A percentile compares a stretch with the other conserved stretches of the same genome.
Conservation (phyloP, 2,329 filamentous ascomycete genomes). For the Alternaria incomplexa region DNA sequence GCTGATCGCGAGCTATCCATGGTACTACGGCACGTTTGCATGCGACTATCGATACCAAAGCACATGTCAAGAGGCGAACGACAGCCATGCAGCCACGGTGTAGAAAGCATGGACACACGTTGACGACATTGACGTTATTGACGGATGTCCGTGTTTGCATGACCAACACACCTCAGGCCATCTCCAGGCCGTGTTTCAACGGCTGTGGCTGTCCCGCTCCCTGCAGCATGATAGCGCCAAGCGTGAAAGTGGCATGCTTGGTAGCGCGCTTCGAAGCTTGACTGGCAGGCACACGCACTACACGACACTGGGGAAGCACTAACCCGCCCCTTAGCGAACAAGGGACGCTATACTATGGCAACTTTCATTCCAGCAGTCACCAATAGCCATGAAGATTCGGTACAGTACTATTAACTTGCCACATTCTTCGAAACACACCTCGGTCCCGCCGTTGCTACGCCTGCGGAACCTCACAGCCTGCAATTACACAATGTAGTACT, state of each 20-base stretch:
- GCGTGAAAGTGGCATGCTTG: conserved; percentile 34
- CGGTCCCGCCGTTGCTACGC: background rate
- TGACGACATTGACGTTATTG: background rate
- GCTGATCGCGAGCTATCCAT: background rate
- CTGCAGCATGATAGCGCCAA: conserved; percentile 32
- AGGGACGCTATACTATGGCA: background rate
- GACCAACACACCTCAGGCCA: background rate
- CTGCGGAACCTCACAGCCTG: conserved; percentile 7
- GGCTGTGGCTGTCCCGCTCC: conserved; percentile 28
- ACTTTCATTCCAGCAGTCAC: conserved; percentile 16
- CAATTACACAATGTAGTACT: conserved; percentile 12
- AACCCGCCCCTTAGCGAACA: conserved; percentile 4
- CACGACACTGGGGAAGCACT: conserved; percentile 4
- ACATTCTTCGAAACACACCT: background rate
- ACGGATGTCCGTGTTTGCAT: conserved; percentile 3
- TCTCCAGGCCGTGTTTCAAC: conserved; percentile 6
- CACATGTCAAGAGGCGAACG: background rate
- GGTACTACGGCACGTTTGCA: background rate
- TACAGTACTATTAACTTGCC: background rate
- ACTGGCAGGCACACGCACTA: conserved; percentile 24
- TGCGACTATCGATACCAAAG: background rate
- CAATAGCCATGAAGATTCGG: conserved; percentile 7
- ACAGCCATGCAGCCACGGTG: background rate
- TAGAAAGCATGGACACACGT: background rate
- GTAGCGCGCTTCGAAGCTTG: conserved; percentile 26